Conservation (phyloP, 2,329 filamentous ascomycete genomes). For the Hypoxylon sp. region DNA sequence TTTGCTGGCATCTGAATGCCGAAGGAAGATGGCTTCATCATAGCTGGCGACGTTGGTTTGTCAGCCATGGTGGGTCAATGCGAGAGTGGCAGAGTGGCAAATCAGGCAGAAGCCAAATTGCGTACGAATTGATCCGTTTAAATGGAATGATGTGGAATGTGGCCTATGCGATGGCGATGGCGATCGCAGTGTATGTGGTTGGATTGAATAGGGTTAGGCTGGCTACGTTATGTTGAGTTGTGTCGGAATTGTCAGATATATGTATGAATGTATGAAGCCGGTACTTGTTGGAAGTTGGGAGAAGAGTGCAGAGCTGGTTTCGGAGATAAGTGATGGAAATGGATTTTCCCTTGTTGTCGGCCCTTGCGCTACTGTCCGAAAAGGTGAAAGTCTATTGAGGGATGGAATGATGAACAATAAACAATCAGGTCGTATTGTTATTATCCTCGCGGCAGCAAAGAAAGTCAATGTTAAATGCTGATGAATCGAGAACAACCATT, state of each 20-base stretch:
- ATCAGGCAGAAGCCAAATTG: conserved; percentile 49
- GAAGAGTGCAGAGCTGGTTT: conserved; percentile 46
- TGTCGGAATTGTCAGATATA: conserved; percentile 30
- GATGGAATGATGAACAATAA: conserved; percentile 40
- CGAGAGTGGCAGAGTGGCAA: conserved; percentile 48
- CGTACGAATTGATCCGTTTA: conserved; percentile 49
- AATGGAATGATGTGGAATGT: conserved; percentile 19
- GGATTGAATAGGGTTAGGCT: conserved; percentile 23
- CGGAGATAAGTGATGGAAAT: conserved; percentile 47
- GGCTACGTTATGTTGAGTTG: conserved; percentile 17
- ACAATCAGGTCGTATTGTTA: conserved; percentile 34
- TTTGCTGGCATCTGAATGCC: conserved; percentile 32
- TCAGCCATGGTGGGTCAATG: conserved; percentile 49
- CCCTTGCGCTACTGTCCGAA: conserved; percentile 27
- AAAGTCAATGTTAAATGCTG: conserved; percentile 34
- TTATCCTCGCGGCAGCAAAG: conserved; percentile 30
- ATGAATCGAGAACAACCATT: conserved; percentile 42
- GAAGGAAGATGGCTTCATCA: conserved; percentile 44
- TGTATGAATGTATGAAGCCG: conserved; percentile 8
- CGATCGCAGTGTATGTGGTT: conserved; percentile 7
- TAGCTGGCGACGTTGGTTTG: conserved; percentile 51
- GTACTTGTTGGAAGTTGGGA: conserved; percentile 39
- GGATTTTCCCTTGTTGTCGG: conserved; percentile 37
- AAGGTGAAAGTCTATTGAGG: conserved; percentile 39
- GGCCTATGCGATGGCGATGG: conserved; percentile 37